Conservation (phyloP, 305 asterid genomes). For the Rubia peregrina region DNA sequence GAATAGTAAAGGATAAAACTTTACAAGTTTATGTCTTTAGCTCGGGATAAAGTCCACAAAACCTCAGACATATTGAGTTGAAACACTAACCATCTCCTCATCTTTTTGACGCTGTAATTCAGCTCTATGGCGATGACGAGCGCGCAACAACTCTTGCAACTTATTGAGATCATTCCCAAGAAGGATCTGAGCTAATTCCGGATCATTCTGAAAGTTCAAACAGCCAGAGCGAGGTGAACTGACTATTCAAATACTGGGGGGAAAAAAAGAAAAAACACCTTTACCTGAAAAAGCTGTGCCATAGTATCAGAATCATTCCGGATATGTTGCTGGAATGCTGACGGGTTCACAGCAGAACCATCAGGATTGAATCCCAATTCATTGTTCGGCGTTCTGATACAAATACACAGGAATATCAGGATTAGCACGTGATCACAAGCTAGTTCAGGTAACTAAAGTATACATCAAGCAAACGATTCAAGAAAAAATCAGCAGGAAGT, state of each 20-base stretch:
- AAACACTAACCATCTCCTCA: slow-evolving; percentile 73
- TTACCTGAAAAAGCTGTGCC: slow-evolving; percentile 89
- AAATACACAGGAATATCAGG: slow-evolving; percentile 14
- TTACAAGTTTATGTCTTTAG: not conserved
- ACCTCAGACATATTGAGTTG: not conserved
- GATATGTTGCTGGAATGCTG: slow-evolving; percentile 85
- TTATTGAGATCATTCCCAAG: slow-evolving; percentile 80
- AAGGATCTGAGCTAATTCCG: slow-evolving; percentile 85
- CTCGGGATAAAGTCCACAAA: not conserved
- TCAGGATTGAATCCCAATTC: slow-evolving; percentile 65
- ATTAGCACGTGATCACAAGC: slow-evolving; percentile 21
- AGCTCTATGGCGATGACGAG: slow-evolving; percentile 61
- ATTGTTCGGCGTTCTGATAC: slow-evolving; percentile 39
- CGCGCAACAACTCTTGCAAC: slow-evolving; percentile 76
- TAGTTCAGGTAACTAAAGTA: not conserved
- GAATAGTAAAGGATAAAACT: not conserved
- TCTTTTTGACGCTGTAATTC: slow-evolving; percentile 66
- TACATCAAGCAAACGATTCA: not conserved
- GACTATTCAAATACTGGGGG: not conserved
- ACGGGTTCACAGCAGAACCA: slow-evolving; percentile 87
- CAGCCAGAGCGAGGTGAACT: slow-evolving; percentile 20
- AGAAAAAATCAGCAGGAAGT: not conserved
- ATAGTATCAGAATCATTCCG: slow-evolving; percentile 75
- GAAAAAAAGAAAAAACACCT: slow-evolving; percentile 2
- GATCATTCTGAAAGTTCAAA: slow-evolving; percentile 65